A percentile compares a stretch with the other conserved stretches of the same genome.
Conservation (phyloP, 257 asterid species). For the Linderniella brevidens region DNA sequence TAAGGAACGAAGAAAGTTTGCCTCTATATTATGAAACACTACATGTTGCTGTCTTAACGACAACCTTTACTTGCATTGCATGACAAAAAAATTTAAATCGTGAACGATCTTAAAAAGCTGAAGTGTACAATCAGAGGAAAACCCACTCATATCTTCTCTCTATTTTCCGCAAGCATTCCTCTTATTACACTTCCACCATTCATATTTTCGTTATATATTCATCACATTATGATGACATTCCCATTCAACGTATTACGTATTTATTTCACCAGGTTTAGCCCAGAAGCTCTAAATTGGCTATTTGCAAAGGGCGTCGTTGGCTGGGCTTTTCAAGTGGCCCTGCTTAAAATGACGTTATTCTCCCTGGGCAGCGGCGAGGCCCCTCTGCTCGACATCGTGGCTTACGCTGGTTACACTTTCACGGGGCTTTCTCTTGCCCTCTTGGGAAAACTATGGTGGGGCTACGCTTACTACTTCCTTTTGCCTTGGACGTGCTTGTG, state of each 20-base stretch:
- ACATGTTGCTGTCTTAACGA: too few species aligned
- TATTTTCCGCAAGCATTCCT: too few species aligned
- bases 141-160: too few species aligned
- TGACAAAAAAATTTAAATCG: too few species aligned
- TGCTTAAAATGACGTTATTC: slow-evolving; percentile 31
- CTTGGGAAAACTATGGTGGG: slow-evolving; percentile 26
- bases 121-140: too few species aligned
- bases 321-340: slow-evolving; percentile 35
- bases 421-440: slow-evolving; percentile 32
- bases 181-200: background rate
- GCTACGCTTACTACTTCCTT: slow-evolving; percentile 31
- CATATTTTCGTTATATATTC: background rate
- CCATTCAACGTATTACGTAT: background rate
- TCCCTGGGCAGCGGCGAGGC: slow-evolving; percentile 46
- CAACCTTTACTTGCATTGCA: too few species aligned
- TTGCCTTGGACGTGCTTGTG: slow-evolving; percentile 38
- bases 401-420: slow-evolving; percentile 38
- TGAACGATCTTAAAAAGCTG: too few species aligned
- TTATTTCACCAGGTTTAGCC: slow-evolving; percentile 30
- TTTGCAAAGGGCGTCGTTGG: slow-evolving; percentile 33
- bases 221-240: background rate
- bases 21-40: too few species aligned
- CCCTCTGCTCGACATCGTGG: slow-evolving; percentile 38
- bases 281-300: slow-evolving; percentile 38
- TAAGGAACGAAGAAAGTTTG: too few species aligned